Conservation (phyloP, 192 early-diverging fungal genomes). For the Obelidium mucronatum region DNA sequence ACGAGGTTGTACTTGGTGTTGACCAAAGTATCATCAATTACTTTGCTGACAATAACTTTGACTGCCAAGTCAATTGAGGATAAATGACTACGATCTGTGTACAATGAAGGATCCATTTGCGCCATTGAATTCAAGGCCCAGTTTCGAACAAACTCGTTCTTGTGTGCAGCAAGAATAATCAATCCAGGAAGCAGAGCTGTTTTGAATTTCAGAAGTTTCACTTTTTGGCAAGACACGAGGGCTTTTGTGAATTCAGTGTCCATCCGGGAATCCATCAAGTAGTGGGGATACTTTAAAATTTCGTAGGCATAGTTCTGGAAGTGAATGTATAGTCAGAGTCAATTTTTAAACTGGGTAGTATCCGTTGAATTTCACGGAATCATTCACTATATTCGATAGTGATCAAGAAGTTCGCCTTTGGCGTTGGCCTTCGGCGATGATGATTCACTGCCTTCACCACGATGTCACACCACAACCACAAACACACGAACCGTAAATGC, state of each 20-base stretch:
- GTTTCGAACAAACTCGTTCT: conserved; percentile 1
- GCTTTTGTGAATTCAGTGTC: neutral
- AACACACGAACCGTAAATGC: neutral
- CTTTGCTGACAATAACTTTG: neutral
- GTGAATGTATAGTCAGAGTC: neutral
- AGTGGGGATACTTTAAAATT: conserved; percentile 8
- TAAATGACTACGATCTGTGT: neutral
- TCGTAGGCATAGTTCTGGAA: conserved; percentile 20
- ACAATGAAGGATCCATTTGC: conserved; percentile 12
- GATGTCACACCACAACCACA: no score
- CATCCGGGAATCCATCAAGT: neutral
- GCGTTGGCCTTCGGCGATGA: no score
- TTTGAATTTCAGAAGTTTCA: conserved; percentile 23
- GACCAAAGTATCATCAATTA: neutral
- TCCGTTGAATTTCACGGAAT: no score
- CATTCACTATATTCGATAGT: no score
- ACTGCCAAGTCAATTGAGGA: neutral
- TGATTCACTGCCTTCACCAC: no score
- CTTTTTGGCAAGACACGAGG: conserved; percentile 15
- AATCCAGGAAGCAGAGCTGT: conserved; percentile 21
- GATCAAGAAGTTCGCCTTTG: no score
- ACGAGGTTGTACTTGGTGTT: neutral
- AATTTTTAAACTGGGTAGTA: neutral
- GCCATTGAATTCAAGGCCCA: conserved; percentile 29
- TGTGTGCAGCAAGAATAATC: conserved; percentile 20